Base-by-base conservation (phyloP, 1,284 basidiomycete genomes). In the Apiotrichum brassicae region DNA sequence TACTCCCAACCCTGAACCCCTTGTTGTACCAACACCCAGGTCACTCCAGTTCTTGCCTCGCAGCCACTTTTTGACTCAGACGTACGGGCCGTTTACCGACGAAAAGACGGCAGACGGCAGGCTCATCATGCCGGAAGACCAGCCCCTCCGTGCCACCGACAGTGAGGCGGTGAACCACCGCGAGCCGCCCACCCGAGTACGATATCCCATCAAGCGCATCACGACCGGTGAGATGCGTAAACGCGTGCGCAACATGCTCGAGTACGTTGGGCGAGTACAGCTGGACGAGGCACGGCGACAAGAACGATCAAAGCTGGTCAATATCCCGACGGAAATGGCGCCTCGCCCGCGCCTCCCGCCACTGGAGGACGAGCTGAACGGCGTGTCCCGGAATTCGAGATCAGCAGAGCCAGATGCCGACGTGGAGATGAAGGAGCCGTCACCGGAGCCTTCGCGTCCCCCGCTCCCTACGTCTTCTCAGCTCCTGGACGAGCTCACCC, bases 161-260 rank as follows among this genome's bases (percentile, higher is more conserved):
- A 62, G 61, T 11, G 58, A 65, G 16, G 53, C 65, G 14, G 46
- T 72, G 36, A 79, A 78, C 54, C 70, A 71, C 37, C 78, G 83
- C 59, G 93, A 97, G 70, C 79, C 89, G 35, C 87, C 91, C 1
- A 89, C 92, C 22, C 87, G 90, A 69, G 86, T 97, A 51, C 87
- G 88, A 61, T 98, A 90, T 83, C 94, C 94, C 0, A 82, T 83
- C 56, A 94, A 95, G 71, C 80, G 94, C 45, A 91, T 86, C 80
- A 95, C 92, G 59, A 84, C 94, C 22, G 85, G 84, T 18, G 94
- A 98, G 68, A 95, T 98, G 90, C 87, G 91, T 70, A 97, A 97
- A 75, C 83, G 94, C 19, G 90, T 95, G 19, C 79, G 90, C 39
- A 83, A 86, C 49, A 80, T 97, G 51, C 82, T 94, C 30, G 94